Percentiles rank a stretch among this genome's conserved stretches.
These are phyloP conservation scores for Sindora glabra DNA, from an alignment of 306 rosid species.

Conservation along the genomic window DNA sequence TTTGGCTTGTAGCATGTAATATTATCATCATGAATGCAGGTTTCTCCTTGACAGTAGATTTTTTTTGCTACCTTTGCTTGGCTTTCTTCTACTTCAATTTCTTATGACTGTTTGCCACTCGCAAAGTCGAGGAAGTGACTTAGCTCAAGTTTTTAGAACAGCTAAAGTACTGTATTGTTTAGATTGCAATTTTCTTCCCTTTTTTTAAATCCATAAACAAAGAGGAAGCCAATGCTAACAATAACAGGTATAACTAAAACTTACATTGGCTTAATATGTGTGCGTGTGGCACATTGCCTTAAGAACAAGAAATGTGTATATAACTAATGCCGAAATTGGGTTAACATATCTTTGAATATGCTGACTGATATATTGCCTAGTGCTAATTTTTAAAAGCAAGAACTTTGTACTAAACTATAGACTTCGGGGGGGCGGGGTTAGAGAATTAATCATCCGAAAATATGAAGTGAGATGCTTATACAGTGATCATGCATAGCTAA, in stretches of 20 bases:
- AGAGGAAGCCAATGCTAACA: too few relatives aligned
- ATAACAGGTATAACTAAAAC: too few relatives aligned
- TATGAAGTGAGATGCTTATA: too few relatives aligned
- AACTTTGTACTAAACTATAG: constrained; percentile 7
- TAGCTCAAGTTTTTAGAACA: not conserved
- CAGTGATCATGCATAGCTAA: too few relatives aligned
- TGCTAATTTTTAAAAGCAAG: constrained; percentile 3
- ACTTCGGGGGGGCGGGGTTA: too few relatives aligned
- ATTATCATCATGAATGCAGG: constrained; percentile 23
- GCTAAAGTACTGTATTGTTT: not conserved
- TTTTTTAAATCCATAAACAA: too few relatives aligned
- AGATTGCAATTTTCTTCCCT: too few relatives aligned
- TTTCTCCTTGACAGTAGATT: not conserved
- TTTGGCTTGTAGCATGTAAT: constrained; percentile 32
- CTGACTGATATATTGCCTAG: not conserved
- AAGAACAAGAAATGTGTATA: too few relatives aligned
- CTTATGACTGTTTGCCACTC: not conserved
- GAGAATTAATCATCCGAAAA: too few relatives aligned
- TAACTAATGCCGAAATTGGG: not conserved
- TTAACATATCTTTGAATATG: not conserved
- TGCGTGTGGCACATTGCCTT: too few relatives aligned
- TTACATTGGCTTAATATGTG: too few relatives aligned
- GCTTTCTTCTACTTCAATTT: not conserved
- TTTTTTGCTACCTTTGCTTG: not conserved
- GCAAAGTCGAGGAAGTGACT: not conserved